phyloP scores from a whole-genome alignment of 2,329 filamentous ascomycete genomes.

The Trichoderma sp. region DNA sequence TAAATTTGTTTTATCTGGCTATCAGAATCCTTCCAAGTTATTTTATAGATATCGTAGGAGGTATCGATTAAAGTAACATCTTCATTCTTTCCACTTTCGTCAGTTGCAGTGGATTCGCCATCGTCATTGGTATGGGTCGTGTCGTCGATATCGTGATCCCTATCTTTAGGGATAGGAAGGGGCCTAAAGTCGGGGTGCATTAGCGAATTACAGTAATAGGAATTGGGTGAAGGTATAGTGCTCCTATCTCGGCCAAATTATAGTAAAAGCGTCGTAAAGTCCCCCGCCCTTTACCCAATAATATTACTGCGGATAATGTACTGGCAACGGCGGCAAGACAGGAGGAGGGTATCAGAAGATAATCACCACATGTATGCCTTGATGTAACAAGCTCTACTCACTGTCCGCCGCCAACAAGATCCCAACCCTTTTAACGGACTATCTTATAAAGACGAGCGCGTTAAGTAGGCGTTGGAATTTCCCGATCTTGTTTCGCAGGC shows the following conservation, averaged over 20 bases:
- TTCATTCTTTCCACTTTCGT: background rate
- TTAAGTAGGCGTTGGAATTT: background rate
- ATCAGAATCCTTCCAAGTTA: background rate
- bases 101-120: too few relatives aligned
- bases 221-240: background rate
- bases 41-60: background rate
- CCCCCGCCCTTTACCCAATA: background rate
- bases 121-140: background rate
- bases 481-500: background rate
- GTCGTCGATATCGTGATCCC: background rate
- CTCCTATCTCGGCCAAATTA: background rate
- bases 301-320: background rate
- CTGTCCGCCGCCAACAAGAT: background rate
- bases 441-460: background rate
- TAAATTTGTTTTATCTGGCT: background rate
- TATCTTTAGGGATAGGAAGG: background rate
- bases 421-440: background rate
- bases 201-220: background rate
- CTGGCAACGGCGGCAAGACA: background rate
- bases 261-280: background rate
- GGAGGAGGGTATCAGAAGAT: background rate
- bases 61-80: background rate
- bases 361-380: too few relatives aligned
- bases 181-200: background rate
- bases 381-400: background rate